Base-by-base conservation (phyloP, 495 filamentous ascomycete genomes). In the Cairneyella variabilis region DNA sequence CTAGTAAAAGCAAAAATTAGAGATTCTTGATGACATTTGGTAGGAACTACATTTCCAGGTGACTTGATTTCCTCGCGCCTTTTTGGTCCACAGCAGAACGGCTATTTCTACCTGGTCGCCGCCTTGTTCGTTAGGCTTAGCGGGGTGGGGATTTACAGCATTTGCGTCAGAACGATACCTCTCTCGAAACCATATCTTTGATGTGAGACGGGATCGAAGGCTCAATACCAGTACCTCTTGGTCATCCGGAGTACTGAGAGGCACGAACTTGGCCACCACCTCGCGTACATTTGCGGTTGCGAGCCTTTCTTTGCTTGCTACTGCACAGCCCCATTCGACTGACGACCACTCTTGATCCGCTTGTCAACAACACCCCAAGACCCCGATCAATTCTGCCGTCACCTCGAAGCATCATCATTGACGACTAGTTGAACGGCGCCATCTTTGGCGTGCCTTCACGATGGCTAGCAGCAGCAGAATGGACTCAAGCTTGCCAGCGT, bases 401-500 rank as follows among this genome's bases (percentile, higher is more conserved):
- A 36, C 30, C 16, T 39, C 23, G 18, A 16, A 62, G 58, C 63
- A 58, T 68, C 66, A 66, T 59, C 53, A 59, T 63, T 62, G 61
- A 43, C 53, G 51, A 47, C 49, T 38, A 59, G 44, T 45, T 22
- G 14, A 46, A 52, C 48, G 56, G 45, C 47, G 61, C 57, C 59
- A 61, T 51, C 22, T 55, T 59, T 62, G 60, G 57, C 51, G 59
- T 50, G 54, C 59, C 56, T 58, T 67, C 56, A 66, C 45, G 49
- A 65, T 67, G 75, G 69, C 68, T 62, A 60, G 64, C 53, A 63
- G 64, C 61, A 58, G 65, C 61, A 60, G 66, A 55, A 82, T 82
- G 76, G 76, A 77, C 59, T 80, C 79, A 57, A 78, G 78, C 70
- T 70, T 82, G 60, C 80, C 80, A 55, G 65, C 69, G 80, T 82